These are phyloP conservation scores for Coniochaeta ligniaria DNA, from an alignment of 2,329 filamentous ascomycete genomes.

Conservation along the genomic window DNA sequence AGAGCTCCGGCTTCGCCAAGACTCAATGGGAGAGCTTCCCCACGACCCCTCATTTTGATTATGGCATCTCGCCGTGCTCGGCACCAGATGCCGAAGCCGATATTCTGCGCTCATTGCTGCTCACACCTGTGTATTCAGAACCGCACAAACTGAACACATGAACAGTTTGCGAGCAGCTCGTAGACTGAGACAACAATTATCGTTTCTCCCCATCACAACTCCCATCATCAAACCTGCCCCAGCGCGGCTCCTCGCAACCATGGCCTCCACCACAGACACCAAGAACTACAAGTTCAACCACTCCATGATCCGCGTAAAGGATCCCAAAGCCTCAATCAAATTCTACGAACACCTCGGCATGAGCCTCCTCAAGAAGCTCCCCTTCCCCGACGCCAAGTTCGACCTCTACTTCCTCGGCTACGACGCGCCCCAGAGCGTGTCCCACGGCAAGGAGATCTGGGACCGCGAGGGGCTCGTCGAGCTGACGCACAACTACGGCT, in stretches of 20 bases:
- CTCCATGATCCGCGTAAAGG: slow-evolving; percentile 92
- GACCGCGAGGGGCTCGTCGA: slow-evolving; percentile 89
- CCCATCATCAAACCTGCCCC: neutral
- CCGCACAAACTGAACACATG: slow-evolving; percentile 12
- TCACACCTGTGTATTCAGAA: neutral
- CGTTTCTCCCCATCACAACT: slow-evolving; percentile 14
- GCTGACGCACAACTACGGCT: slow-evolving; percentile 79
- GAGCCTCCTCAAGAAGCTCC: slow-evolving; percentile 71
- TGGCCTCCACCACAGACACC: slow-evolving; percentile 65
- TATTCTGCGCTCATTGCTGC: neutral
- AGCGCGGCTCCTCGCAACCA: slow-evolving; percentile 32
- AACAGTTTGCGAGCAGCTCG: slow-evolving; percentile 18
- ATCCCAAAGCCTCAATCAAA: slow-evolving; percentile 81
- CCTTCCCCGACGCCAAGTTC: slow-evolving; percentile 84
- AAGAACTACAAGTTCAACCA: slow-evolving; percentile 81
- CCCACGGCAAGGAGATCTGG: slow-evolving; percentile 61
- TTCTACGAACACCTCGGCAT: slow-evolving; percentile 94
- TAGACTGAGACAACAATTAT: slow-evolving; percentile 19
- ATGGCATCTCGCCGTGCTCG: neutral
- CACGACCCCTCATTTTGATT: neutral
- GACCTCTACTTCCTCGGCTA: slow-evolving; percentile 94
- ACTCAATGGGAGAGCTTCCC: neutral
- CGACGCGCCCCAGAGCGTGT: slow-evolving; percentile 68
- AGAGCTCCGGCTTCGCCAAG: neutral
- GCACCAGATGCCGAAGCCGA: neutral